These are phyloP conservation scores for Myriangium duriaei DNA, from an alignment of 2,329 filamentous ascomycete species.

Conservation along the genomic window DNA sequence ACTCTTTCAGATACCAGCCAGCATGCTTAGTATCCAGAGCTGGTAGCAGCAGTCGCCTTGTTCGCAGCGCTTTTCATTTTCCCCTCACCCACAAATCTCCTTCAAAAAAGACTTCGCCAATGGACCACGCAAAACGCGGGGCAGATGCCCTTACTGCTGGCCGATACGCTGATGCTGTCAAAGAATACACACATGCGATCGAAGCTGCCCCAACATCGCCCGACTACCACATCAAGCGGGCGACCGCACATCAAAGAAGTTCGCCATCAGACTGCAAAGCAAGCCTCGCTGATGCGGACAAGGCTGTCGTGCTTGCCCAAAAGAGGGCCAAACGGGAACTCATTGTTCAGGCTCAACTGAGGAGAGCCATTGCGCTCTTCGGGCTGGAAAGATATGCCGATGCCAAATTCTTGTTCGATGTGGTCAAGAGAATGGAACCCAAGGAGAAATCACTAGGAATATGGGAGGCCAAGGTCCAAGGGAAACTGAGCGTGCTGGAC, in stretches of 20 bases:
- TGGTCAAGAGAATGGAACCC: conserved; percentile 41
- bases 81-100: neutral
- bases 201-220: conserved; percentile 51
- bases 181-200: conserved; percentile 55
- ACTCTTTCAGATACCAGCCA: no score
- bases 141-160: conserved; percentile 43
- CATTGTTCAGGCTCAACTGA: conserved; percentile 70
- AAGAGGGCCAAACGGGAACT: conserved; percentile 61
- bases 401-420: conserved; percentile 56
- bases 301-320: conserved; percentile 50
- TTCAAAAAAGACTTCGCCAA: neutral
- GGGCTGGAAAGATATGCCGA: conserved; percentile 61
- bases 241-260: conserved; percentile 61
- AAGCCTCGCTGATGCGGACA: conserved; percentile 35
- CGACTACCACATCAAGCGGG: conserved; percentile 69
- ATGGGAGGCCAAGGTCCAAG: conserved; percentile 45
- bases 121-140: conserved; percentile 14
- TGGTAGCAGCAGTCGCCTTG: no score
- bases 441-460: conserved; percentile 42
- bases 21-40: no score
- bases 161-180: conserved; percentile 56
- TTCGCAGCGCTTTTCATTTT: no score
- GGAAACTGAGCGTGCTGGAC: conserved; percentile 37
- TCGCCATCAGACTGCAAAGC: conserved; percentile 35
- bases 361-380: conserved; percentile 62